These are phyloP conservation scores for Pythium folliculosum DNA, from an alignment of 352 stramenopile species.

Conservation along the genomic window DNA sequence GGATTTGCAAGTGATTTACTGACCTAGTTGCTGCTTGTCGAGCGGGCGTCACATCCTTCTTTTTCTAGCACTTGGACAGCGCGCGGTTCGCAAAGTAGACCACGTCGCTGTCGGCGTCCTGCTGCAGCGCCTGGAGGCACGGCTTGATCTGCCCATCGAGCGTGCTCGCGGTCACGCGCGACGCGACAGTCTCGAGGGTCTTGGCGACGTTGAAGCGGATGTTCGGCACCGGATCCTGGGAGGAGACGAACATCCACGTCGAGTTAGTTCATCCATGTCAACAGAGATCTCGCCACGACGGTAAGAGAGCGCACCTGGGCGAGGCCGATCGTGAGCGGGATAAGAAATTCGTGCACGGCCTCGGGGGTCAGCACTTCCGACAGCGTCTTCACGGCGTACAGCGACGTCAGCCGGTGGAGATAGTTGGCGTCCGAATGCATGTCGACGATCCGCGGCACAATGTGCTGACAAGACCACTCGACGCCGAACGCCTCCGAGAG, in stretches of 20 bases:
- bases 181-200: conserved; percentile 87
- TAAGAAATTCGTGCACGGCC: conserved; percentile 82
- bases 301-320: conserved; percentile 63
- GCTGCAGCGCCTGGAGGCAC: conserved; percentile 83
- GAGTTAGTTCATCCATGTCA: conserved; percentile 4
- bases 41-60: conserved; percentile 4
- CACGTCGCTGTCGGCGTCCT: conserved; percentile 94
- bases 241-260: neutral
- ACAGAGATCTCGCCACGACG: too few species aligned
- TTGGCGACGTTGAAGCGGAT: conserved; percentile 99
- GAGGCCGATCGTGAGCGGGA: conserved; percentile 93
- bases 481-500: conserved; percentile 95
- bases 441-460: conserved; percentile 94
- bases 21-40: conserved; percentile 25
- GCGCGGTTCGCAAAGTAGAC: conserved; percentile 91
- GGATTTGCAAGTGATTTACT: conserved; percentile 27
- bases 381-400: conserved; percentile 89
- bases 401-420: conserved; percentile 92
- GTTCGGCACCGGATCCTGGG: conserved; percentile 95
- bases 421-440: conserved; percentile 95
- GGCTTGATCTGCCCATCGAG: conserved; percentile 80
- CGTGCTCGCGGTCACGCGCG: conserved; percentile 62
- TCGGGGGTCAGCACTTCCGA: conserved; percentile 73
- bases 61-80: conserved; percentile 57
- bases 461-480: conserved; percentile 93